These are phyloP conservation scores for Rhizodiscina lignyota DNA, from an alignment of 495 filamentous ascomycete genomes.

Conservation along the genomic window DNA sequence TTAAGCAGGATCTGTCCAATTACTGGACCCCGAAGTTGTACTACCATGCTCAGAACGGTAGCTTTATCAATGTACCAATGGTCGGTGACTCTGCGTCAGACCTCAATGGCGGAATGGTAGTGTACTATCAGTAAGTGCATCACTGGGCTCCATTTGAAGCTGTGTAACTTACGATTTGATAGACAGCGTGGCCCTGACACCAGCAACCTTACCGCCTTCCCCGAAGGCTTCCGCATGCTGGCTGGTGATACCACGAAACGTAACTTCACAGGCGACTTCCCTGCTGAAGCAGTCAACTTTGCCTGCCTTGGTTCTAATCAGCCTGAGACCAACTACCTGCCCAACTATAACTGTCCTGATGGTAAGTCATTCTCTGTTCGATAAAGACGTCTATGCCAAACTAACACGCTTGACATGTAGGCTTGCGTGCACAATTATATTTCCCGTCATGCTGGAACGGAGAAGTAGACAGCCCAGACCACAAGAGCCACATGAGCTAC, in stretches of 20 bases:
- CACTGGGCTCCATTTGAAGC: too few species aligned
- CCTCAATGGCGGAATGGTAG: constrained; percentile 19
- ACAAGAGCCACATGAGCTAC: constrained; percentile 42
- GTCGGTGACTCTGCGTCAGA: constrained; percentile 39
- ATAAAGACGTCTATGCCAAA: too few species aligned
- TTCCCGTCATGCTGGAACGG: constrained; percentile 36
- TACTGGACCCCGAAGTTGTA: constrained; percentile 66
- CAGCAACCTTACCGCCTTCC: constrained; percentile 49
- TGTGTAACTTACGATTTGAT: constrained; percentile 26
- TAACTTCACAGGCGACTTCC: constrained; percentile 26
- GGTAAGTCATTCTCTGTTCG: too few species aligned
- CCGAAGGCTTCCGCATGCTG: constrained; percentile 57
- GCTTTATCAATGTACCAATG: constrained; percentile 48
- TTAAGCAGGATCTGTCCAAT: constrained; percentile 51
- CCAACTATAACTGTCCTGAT: constrained; percentile 38
- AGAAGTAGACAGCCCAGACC: constrained; percentile 29
- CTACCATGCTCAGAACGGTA: constrained; percentile 44
- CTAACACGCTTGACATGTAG: too few species aligned
- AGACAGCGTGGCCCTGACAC: constrained; percentile 41
- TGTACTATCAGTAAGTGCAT: constrained; percentile 62
- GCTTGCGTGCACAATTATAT: constrained; percentile 41
- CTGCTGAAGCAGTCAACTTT: constrained; percentile 30
- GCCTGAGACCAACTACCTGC: constrained; percentile 34
- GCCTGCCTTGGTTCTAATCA: constrained; percentile 31
- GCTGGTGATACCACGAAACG: constrained; percentile 43